A percentile compares a stretch with the other conserved stretches of the same genome.
These are phyloP conservation scores for Chaetoscypha palmicola DNA, from an alignment of 2,329 filamentous ascomycete genomes.

Conservation along the genomic window DNA sequence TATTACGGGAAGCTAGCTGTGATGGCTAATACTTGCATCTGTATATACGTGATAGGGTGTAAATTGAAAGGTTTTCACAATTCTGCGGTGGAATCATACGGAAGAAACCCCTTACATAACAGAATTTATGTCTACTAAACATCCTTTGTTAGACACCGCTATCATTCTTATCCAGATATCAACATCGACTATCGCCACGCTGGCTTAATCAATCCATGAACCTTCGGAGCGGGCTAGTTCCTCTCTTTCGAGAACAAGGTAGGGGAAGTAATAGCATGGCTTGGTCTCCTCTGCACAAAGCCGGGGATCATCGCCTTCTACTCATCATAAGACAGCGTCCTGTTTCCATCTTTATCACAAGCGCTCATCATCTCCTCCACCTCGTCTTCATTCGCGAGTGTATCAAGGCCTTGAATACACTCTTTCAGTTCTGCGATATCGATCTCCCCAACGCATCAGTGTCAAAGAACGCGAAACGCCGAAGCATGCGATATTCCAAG, in stretches of 20 bases:
- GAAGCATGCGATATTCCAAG: conserved; percentile 3
- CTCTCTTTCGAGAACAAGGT: conserved; percentile 1
- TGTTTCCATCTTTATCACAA: conserved; percentile 2
- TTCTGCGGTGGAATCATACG: no score
- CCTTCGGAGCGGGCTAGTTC: neutral
- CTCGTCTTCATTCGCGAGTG: neutral
- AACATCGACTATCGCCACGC: no score
- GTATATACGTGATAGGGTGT: no score
- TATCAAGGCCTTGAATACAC: conserved; percentile 11
- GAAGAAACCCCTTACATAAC: no score
- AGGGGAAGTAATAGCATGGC: neutral
- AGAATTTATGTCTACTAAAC: no score
- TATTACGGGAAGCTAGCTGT: no score
- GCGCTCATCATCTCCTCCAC: conserved; percentile 3
- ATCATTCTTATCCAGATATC: no score
- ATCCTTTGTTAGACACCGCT: no score
- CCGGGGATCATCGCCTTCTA: conserved; percentile 1
- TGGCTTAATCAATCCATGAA: no score
- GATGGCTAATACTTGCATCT: no score
- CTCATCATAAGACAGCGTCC: conserved; percentile 1
- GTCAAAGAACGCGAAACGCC: conserved; percentile 7
- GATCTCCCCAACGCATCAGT: conserved; percentile 6
- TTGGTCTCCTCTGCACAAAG: neutral
- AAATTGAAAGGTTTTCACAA: no score
- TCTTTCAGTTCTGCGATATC: conserved; percentile 9